Percentiles rank a stretch among this genome's conserved stretches.
phyloP scores from a whole-genome alignment of 148 eudicot species.

The Pharnaceum exiguum region DNA sequence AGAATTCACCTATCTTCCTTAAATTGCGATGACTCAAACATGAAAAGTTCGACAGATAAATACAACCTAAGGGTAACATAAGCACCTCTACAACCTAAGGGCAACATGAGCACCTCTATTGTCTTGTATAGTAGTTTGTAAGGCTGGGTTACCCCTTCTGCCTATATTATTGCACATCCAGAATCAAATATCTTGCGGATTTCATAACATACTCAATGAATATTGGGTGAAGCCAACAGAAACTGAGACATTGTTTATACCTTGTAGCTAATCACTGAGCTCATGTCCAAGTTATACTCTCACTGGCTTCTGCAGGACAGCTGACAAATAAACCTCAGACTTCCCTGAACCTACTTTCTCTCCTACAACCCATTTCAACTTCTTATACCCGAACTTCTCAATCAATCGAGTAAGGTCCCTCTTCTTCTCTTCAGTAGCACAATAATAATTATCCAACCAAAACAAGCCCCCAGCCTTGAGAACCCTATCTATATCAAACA shows the following conservation, averaged over 20 bases:
- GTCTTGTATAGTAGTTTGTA: constrained; percentile 1
- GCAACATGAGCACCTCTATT: no score
- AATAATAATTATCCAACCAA: constrained; percentile 83
- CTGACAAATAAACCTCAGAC: constrained; percentile 78
- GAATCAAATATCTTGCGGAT: constrained; percentile 9
- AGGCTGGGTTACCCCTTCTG: background rate
- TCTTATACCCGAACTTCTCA: constrained; percentile 86
- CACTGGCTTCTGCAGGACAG: constrained; percentile 89
- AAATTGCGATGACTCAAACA: no score
- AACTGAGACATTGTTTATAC: constrained; percentile 4
- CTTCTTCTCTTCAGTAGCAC: constrained; percentile 75
- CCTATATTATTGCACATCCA: constrained; percentile 10
- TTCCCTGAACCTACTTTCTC: constrained; percentile 60
- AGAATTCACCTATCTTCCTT: no score
- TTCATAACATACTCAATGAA: constrained; percentile 2
- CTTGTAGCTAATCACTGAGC: constrained; percentile 7
- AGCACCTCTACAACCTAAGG: no score
- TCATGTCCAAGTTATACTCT: constrained; percentile 36
- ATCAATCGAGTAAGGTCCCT: constrained; percentile 60
- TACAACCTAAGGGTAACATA: no score
- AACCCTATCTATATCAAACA: constrained; percentile 88
- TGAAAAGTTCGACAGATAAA: no score
- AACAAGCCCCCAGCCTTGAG: constrained; percentile 80
- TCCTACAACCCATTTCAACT: constrained; percentile 95
- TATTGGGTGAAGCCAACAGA: constrained; percentile 4